Evolutionary conservation across 352 stramenopile species (phyloP).

Genomic region (Peronospora farinosa): DNA sequence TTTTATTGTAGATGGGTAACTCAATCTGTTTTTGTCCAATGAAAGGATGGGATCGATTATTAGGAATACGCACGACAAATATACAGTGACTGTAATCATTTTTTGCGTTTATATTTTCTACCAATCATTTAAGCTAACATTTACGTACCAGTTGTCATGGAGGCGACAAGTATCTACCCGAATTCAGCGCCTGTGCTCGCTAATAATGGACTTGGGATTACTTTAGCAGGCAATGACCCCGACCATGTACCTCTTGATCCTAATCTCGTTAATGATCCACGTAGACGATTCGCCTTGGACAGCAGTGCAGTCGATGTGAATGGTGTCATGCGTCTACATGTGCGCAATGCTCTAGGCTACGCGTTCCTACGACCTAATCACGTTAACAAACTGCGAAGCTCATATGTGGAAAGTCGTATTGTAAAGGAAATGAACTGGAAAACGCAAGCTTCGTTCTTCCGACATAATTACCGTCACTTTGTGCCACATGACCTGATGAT

Average conservation of each 20-base stretch:
- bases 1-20: too few species aligned
- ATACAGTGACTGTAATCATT: conserved; percentile 2
- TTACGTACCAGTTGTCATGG: conserved; percentile 31
- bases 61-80: too few species aligned
- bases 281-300: conserved; percentile 22
- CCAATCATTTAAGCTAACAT: conserved; percentile 21
- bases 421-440: conserved; percentile 1
- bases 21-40: too few species aligned
- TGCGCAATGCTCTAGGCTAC: conserved; percentile 53
- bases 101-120: conserved; percentile 19
- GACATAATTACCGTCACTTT: conserved; percentile 34
- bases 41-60: too few species aligned
- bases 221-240: conserved; percentile 36
- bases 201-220: conserved; percentile 41
- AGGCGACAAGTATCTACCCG: conserved; percentile 50
- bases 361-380: conserved; percentile 47
- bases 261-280: conserved; percentile 43
- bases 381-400: conserved; percentile 22
- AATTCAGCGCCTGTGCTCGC: conserved; percentile 48
- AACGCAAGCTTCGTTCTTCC: conserved; percentile 28
- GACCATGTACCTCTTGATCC: conserved; percentile 49
- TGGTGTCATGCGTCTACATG: conserved; percentile 40
- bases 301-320: conserved; percentile 42
- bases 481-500: conserved; percentile 45
- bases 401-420: neutral